Base-by-base conservation (phyloP, 495 filamentous ascomycete genomes). In the Staphylotrichum longicolle region DNA sequence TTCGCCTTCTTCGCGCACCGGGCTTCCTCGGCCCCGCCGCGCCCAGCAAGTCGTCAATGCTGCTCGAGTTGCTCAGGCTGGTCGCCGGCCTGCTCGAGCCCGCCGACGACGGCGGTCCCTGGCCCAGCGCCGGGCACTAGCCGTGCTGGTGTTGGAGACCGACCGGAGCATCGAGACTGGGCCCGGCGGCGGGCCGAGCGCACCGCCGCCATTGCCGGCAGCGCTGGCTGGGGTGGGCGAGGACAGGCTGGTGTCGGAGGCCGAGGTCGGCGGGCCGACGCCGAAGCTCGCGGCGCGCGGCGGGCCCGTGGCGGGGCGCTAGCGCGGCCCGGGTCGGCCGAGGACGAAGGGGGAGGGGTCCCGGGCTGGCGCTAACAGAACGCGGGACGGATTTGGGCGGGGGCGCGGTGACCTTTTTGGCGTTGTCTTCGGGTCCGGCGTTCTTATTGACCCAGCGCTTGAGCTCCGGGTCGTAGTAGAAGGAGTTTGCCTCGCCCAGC, bases 371-470 rank as follows among this genome's bases (percentile, higher is more conserved):
- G 53, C 68, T 68, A 46, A 72, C 67, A 11, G 74, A 70, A n/a
- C 73, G 62, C 12, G 68, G 54, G 45, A 15, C 7, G 35, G 4
- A 20, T 11, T 34, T 1, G 27, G 81, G 82, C 7, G 82, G 82
- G 0, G 82, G 82, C 1, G 81, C 78, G 1, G 80, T 77, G 12
- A 73, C 69, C 46, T 76, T 73, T 50, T 82, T 81, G 41, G 74
- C 70, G 33, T 73, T 73, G 33, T 79, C 77, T 49, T 81, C 80
- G n/a, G 78, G 73, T 15, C 86, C 78, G 14, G 85, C 87, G 70
- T 97, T 97, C 79, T 97, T 96, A 75, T 99, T 96, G 74, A 99
- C 84, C 95, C 95, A 99, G 70, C 93, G 91, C 80, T 95, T 95
- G 57, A 96, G 81, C 27, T 96, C 90, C 4, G 90, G 87, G 73